Evolutionary conservation across 1,284 basidiomycete genomes (phyloP).

Genomic region (Psilocybe mexicana): DNA sequence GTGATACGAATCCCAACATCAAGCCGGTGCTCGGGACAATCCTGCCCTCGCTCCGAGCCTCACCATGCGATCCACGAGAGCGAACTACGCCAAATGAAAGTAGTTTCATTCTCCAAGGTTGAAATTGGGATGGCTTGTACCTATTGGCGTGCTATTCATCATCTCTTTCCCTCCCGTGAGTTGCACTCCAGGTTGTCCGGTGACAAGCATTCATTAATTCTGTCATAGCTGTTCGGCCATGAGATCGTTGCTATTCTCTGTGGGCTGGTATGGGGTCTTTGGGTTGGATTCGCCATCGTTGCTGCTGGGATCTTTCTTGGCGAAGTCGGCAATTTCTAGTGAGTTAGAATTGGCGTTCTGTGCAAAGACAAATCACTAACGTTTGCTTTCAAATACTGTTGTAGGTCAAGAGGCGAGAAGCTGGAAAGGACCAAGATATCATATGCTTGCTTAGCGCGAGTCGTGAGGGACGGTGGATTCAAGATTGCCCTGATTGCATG

Average conservation of each 20-base stretch:
- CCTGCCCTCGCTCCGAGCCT: no score
- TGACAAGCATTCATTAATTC: no score
- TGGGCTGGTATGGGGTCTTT: constrained; percentile 77
- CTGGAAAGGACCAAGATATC: constrained; percentile 69
- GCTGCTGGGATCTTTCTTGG: constrained; percentile 67
- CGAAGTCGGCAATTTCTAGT: constrained; percentile 75
- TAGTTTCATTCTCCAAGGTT: no score
- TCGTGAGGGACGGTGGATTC: constrained; percentile 81
- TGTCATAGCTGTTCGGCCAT: constrained; percentile 62
- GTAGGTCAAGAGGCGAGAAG: constrained; percentile 64
- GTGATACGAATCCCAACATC: no score
- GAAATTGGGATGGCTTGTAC: no score
- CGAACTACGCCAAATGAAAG: no score
- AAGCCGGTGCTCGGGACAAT: no score
- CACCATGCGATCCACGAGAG: no score
- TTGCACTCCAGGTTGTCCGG: no score
- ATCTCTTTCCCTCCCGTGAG: no score
- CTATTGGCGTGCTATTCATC: no score
- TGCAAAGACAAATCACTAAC: constrained; percentile 11
- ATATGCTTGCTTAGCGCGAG: constrained; percentile 78
- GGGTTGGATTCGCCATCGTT: constrained; percentile 67
- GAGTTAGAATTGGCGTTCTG: constrained; percentile 24
- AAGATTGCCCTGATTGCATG: constrained; percentile 73
- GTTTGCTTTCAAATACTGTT: constrained; percentile 63
- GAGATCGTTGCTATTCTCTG: constrained; percentile 76